phyloP scores from a whole-genome alignment of 345 rosid species.

The Excoecaria agallocha region DNA sequence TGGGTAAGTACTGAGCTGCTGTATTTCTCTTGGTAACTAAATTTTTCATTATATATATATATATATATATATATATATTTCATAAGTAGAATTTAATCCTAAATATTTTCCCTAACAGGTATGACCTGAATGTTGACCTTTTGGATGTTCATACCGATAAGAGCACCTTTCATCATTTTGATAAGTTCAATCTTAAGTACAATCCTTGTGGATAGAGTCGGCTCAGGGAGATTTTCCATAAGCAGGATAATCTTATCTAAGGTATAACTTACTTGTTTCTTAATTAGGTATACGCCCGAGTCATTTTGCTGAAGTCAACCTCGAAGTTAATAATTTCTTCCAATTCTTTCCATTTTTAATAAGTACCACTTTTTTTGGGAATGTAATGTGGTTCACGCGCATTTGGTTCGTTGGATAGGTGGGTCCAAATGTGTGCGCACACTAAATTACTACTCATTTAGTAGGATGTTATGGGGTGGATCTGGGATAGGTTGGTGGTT shows the following conservation, averaged over 20 bases:
- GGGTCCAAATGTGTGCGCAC: no score
- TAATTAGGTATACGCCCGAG: constrained; percentile 2
- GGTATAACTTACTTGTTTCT: constrained; percentile 45
- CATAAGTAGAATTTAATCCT: not conserved
- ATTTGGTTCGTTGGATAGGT: no score
- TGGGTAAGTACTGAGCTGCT: constrained; percentile 48
- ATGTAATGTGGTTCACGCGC: no score
- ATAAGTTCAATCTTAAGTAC: constrained; percentile 96
- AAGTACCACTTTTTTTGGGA: not conserved
- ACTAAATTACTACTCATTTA: no score
- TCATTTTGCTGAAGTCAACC: not conserved
- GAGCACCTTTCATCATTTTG: constrained; percentile 99
- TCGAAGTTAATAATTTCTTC: not conserved
- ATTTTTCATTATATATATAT: no score
- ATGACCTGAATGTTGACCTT: constrained; percentile 95
- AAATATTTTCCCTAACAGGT: constrained; percentile 41
- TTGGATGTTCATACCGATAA: constrained; percentile 99
- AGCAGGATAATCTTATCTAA: constrained; percentile 98
- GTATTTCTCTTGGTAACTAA: not conserved
- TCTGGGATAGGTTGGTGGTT: not conserved
- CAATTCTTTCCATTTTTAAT: not conserved
- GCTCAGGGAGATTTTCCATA: constrained; percentile 98
- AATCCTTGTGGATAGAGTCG: constrained; percentile 99
- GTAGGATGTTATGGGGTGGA: not conserved
- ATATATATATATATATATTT: no score